Base-by-base conservation (phyloP, 306 rosid species). In the Trifolium pratense region DNA sequence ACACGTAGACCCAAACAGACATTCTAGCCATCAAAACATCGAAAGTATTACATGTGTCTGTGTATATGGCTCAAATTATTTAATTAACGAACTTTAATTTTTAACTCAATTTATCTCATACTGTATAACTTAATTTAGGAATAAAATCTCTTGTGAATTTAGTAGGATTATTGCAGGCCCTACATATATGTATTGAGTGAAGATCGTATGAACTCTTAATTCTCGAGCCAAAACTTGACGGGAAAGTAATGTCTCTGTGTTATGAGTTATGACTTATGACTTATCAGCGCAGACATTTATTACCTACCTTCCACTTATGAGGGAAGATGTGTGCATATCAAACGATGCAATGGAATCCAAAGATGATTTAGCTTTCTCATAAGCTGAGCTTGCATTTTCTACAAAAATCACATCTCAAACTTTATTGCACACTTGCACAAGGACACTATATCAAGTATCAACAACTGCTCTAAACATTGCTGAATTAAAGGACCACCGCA, bases 241-340 rank as follows among this genome's bases (percentile, higher is more conserved):
- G 75, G 55, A 46, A 62, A 78, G 74, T 75, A 10, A 78, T 68
- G 82, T 68, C 77, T 79, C 73, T 36, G 36, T 68, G 77, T 73
- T 52, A 61, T 78, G 86, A 82, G 74, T 69, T 45, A 62, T 68
- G n/a, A n/a, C n/a, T n/a, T n/a, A n/a, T 78, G 86, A 82, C 77
- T 69, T 45, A 62, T 68, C 80, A 77, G 34, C 53, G 73, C 77
- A 78, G 70, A 66, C 82, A 82, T 77, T 82, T 77, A 82, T 82
- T 82, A 55, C 65, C 63, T 73, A 34, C 48, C 62, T 71, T 18
- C 40, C 52, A 52, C 71, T 58, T 59, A 31, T 25, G 34, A 45
- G 25, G 25, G 15, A 57, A 49, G 45, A 58, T 66, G 72, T 58
- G 46, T 40, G 68, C 76, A 77, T 73, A 21, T 72, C 68, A 43